phyloP scores from a whole-genome alignment of 495 filamentous ascomycete genomes.

The Talaromyces trachyspermus region DNA sequence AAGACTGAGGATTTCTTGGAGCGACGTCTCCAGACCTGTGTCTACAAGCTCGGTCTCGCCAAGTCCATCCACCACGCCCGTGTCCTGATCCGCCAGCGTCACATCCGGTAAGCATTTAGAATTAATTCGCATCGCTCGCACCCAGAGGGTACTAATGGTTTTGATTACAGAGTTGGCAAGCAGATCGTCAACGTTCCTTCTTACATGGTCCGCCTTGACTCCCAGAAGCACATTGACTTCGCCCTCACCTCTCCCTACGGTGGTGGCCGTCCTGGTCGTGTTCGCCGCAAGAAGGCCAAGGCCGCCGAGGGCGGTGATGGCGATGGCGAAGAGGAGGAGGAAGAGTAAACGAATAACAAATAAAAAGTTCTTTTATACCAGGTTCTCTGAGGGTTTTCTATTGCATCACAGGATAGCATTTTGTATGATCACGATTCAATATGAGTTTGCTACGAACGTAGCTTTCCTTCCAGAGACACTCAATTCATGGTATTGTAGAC shows the following conservation, averaged over 20 bases:
- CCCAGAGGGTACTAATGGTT: conserved; percentile 9
- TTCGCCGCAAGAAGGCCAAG: conserved; percentile 98
- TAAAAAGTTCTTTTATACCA: conserved; percentile 15
- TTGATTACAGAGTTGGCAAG: conserved; percentile 82
- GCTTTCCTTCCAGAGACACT: conserved; percentile 7
- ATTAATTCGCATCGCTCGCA: not conserved
- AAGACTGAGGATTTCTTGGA: conserved; percentile 99
- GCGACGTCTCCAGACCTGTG: conserved; percentile 97
- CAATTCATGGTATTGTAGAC: not conserved
- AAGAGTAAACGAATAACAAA: conserved; percentile 61
- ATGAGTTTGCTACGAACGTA: conserved; percentile 10
- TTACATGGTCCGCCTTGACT: conserved; percentile 98
- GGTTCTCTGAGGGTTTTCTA: conserved; percentile 15
- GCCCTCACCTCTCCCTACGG: conserved; percentile 94
- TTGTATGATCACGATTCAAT: conserved; percentile 41
- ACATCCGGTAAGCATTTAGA: conserved; percentile 66
- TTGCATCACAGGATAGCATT: conserved; percentile 38
- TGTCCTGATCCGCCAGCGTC: conserved; percentile 97
- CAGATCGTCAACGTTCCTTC: conserved; percentile 99
- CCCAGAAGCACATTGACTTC: conserved; percentile 99
- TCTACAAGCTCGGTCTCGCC: conserved; percentile 99
- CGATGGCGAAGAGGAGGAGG: conserved; percentile 79
- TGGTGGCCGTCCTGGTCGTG: conserved; percentile 92
- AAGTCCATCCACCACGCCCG: conserved; percentile 99
- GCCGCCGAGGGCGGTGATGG: conserved; percentile 87